phyloP scores from a whole-genome alignment of 805 yeast species.

The Groenewaldozyma salmanticensis region DNA sequence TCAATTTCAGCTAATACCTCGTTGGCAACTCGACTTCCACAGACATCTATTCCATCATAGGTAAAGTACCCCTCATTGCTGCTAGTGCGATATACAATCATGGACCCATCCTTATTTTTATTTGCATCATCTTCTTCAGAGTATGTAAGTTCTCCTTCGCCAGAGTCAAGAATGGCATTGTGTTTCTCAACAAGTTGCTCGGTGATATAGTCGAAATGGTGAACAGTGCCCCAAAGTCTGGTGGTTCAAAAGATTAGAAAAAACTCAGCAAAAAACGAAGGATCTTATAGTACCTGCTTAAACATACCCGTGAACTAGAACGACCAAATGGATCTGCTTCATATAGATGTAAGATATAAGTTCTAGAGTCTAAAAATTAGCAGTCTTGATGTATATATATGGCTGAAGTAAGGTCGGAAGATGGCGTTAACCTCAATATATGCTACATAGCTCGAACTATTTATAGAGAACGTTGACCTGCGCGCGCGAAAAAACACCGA shows the following conservation, averaged over 20 bases:
- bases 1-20: constrained; percentile 45
- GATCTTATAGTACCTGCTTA: neutral
- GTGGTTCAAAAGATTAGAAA: constrained; percentile 2
- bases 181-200: constrained; percentile 32
- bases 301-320: constrained; percentile 51
- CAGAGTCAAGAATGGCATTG: constrained; percentile 18
- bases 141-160: constrained; percentile 5
- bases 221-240: constrained; percentile 60
- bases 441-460: too few species aligned
- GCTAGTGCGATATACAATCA: constrained; percentile 41
- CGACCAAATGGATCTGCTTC: constrained; percentile 41
- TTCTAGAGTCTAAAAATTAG: too few species aligned
- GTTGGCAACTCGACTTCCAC: constrained; percentile 64
- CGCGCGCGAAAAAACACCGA: too few species aligned
- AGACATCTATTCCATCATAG: constrained; percentile 79
- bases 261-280: neutral
- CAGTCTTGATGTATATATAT: too few species aligned
- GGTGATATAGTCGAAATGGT: constrained; percentile 56
- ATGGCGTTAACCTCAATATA: too few species aligned
- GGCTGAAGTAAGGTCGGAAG: too few species aligned
- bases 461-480: too few species aligned
- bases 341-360: too few species aligned
- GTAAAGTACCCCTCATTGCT: constrained; percentile 67
- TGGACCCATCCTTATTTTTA: constrained; percentile 8
- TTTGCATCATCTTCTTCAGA: constrained; percentile 12